These are phyloP conservation scores for Zychaea mexicana DNA, from an alignment of 371 early-diverging fungal genomes.

Conservation along the genomic window DNA sequence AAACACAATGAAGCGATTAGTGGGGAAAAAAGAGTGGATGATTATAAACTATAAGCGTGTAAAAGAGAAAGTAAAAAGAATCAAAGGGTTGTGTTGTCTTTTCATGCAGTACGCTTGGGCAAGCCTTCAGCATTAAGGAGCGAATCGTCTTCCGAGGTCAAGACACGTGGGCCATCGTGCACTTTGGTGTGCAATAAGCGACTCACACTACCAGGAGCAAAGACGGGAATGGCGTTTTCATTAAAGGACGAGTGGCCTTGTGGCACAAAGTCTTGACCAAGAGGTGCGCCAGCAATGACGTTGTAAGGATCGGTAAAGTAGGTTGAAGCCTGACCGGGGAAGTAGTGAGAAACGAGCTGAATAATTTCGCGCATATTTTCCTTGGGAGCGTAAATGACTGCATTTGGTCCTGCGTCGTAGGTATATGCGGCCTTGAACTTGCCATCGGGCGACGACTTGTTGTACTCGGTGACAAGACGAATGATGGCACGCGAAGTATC, in stretches of 20 bases:
- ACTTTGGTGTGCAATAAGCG: slow-evolving; percentile 90
- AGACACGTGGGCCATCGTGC: slow-evolving; percentile 91
- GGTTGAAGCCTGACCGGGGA: slow-evolving; percentile 65
- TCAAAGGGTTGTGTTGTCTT: no score
- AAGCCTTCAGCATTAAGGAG: slow-evolving; percentile 62
- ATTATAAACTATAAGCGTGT: no score
- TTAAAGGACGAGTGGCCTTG: slow-evolving; percentile 47
- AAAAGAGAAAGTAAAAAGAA: no score
- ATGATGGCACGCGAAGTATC: slow-evolving; percentile 93
- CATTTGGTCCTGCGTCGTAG: slow-evolving; percentile 99
- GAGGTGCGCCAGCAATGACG: slow-evolving; percentile 31
- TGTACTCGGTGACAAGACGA: slow-evolving; percentile 84
- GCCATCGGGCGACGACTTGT: slow-evolving; percentile 62
- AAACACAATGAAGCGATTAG: no score
- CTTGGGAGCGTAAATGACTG: slow-evolving; percentile 90
- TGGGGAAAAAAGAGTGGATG: no score
- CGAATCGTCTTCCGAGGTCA: slow-evolving; percentile 60
- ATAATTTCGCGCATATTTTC: slow-evolving; percentile 85
- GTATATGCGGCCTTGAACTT: slow-evolving; percentile 80
- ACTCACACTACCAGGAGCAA: slow-evolving; percentile 74
- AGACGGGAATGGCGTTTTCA: slow-evolving; percentile 63
- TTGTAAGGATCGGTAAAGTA: slow-evolving; percentile 71
- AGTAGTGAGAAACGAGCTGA: slow-evolving; percentile 78
- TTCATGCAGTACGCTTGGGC: slow-evolving; percentile 46
- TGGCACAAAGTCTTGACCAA: slow-evolving; percentile 50